Evolutionary conservation across 2,329 filamentous ascomycete genomes (phyloP).

Genomic region (Fusarium redolens): DNA sequence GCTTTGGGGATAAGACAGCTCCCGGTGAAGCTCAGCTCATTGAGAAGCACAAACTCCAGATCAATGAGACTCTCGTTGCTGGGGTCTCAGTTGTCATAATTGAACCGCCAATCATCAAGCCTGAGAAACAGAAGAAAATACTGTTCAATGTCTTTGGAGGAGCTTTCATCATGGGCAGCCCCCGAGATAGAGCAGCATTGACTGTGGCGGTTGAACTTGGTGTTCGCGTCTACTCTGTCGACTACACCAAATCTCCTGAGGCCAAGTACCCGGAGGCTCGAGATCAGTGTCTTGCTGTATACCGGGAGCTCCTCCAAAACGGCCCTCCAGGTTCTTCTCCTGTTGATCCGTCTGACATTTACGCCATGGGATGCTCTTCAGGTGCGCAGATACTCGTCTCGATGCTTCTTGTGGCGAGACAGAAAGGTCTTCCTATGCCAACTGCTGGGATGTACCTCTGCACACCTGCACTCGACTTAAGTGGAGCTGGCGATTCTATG

Average conservation of each 20-base stretch:
- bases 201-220: too few relatives aligned
- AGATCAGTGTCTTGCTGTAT: neutral
- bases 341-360: accelerated
- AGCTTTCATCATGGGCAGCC: neutral
- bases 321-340: accelerated
- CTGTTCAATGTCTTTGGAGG: neutral
- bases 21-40: accelerated
- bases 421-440: neutral
- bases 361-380: neutral
- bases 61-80: accelerated
- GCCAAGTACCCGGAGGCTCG: neutral
- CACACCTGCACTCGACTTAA: neutral
- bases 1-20: neutral
- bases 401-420: neutral
- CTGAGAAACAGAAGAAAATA: neutral
- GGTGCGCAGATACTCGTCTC: neutral
- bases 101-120: neutral
- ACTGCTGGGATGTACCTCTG: neutral
- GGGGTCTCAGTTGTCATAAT: neutral
- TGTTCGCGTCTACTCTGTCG: neutral
- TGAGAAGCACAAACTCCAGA: accelerated
- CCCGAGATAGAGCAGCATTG: too few relatives aligned
- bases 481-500: neutral
- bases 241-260: neutral
- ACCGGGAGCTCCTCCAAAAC: neutral